Conservation (phyloP, 1,284 basidiomycete genomes). For the Ustilago esculenta region DNA sequence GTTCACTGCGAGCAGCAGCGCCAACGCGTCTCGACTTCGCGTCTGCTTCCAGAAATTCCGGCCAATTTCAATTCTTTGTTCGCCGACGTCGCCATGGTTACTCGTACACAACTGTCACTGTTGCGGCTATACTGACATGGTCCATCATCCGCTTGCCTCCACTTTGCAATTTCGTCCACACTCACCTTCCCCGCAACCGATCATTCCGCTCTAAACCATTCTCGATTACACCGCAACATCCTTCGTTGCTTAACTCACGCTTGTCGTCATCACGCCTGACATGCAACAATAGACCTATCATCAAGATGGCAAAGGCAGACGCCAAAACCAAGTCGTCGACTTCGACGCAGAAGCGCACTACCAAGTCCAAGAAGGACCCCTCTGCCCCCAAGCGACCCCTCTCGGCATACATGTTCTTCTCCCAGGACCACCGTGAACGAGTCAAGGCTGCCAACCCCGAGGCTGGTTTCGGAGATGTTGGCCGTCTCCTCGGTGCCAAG, state of each 20-base stretch:
- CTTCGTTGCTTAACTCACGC: too few species aligned
- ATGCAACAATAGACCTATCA: conserved; percentile 7
- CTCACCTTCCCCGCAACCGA: background rate
- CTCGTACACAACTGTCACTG: background rate
- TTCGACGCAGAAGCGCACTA: conserved; percentile 46
- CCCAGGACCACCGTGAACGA: conserved; percentile 90
- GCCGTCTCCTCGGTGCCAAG: conserved; percentile 85
- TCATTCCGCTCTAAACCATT: background rate
- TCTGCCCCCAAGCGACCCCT: conserved; percentile 88
- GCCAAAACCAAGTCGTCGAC: conserved; percentile 59
- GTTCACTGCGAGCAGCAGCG: background rate
- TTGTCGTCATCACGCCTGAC: background rate
- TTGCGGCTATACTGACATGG: conserved; percentile 8
- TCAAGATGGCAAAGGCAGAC: conserved; percentile 60
- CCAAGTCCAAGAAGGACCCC: conserved; percentile 71
- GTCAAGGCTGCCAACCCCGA: conserved; percentile 96
- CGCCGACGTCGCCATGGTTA: conserved; percentile 4
- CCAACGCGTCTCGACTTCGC: conserved; percentile 28
- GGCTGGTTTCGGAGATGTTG: conserved; percentile 90
- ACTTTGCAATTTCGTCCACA: background rate
- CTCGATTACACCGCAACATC: too few species aligned
- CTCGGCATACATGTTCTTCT: conserved; percentile 99
- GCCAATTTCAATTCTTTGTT: conserved; percentile 19
- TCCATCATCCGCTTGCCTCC: conserved; percentile 1
- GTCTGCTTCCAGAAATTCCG: conserved; percentile 11